Evolutionary conservation across 2,329 filamentous ascomycete genomes (phyloP).

Genomic region (Colletotrichum theobromicola): DNA sequence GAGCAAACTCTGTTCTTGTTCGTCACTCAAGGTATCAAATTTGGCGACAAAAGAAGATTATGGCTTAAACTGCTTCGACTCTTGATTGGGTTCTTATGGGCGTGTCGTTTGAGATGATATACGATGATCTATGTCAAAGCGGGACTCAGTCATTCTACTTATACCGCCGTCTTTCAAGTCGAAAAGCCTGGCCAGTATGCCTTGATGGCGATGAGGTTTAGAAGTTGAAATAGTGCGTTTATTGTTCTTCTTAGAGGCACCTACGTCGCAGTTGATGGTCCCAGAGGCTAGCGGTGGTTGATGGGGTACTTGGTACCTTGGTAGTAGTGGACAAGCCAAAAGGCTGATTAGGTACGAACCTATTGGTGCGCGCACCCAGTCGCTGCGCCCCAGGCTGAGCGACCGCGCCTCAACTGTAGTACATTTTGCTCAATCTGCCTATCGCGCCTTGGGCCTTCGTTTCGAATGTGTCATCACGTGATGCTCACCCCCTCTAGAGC

Average conservation of each 20-base stretch:
- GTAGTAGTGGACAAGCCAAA: too few species aligned
- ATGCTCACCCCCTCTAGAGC: not conserved
- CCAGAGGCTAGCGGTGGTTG: too few species aligned
- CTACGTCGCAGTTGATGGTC: too few species aligned
- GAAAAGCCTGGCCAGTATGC: not conserved
- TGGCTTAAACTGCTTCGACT: not conserved
- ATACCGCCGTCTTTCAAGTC: not conserved
- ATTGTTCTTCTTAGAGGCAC: not conserved
- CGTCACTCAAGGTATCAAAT: not conserved
- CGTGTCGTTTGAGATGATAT: not conserved
- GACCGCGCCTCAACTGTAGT: not conserved
- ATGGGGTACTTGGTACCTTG: too few species aligned
- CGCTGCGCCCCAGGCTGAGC: not conserved
- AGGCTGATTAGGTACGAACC: too few species aligned
- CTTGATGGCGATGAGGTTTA: not conserved
- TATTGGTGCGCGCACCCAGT: not conserved
- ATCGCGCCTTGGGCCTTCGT: not conserved
- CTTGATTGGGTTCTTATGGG: not conserved
- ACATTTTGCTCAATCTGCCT: not conserved
- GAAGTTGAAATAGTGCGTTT: not conserved
- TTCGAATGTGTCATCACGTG: not conserved
- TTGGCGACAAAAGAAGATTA: not conserved
- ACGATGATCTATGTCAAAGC: not conserved
- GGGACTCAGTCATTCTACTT: not conserved
- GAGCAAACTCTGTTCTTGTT: not conserved